Base-by-base conservation (phyloP, 164 flowering plant genomes). In the Vitis labrusca region DNA sequence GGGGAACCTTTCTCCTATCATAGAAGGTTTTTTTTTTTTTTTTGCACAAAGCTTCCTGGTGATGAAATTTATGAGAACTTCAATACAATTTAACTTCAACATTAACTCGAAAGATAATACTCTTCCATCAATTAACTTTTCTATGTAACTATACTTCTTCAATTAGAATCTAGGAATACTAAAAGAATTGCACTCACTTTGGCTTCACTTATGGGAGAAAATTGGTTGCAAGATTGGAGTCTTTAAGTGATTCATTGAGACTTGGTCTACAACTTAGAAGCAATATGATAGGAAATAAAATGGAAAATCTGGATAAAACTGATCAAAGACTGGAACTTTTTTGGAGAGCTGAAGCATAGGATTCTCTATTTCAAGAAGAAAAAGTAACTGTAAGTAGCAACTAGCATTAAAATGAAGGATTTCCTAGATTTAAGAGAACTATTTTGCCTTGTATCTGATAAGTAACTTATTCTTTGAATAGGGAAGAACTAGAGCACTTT, bases 361-460 rank as follows among this genome's bases (percentile, higher is more conserved):
- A 91, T 93, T 74, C 77, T 93, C 54, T 79, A 75, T 55, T 91
- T 93, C 82, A 93, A 90, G 71, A 84, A 73, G 71, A 77, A 83
- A 32, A 87, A 77, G 50, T 93, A 81, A 80, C 64, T 87, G 97
- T 93, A 79, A 84, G 93, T 74, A 51, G 51, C 62, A 29, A 19
- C 12, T 63, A 55, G 50, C 59, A 14, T 49, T 12, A 14, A 23
- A 23, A 27, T 1, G 51, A 29, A 50, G 64, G 32, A 16, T 64
- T 27, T 64, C 14, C 48, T 54, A 9, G 44, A 10, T 66, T 50
- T 37, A 59, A 29, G 49, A 61, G 67, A 16, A 10, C 54, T 4
- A 57, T 56, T 29, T 27, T 63, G 11, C 44, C 61, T 19, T 27
- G 50, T 59, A 8, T 59, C 47, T 7, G 5, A 17, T 12, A 23